phyloP scores from a whole-genome alignment of 2,329 filamentous ascomycete genomes.

The Pyricularia sp. region DNA sequence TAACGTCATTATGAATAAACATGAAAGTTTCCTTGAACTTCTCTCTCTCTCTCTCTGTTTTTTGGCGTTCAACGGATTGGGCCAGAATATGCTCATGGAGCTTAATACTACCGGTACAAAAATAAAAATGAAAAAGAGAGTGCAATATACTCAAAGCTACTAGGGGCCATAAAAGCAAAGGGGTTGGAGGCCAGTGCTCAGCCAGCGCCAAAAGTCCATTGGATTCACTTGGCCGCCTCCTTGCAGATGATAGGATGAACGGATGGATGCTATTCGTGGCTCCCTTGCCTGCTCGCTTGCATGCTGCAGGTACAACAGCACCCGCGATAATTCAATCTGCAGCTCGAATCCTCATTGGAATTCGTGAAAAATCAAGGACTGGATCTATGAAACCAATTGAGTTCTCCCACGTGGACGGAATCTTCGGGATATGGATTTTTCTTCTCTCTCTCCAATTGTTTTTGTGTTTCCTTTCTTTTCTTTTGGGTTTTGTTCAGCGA shows the following conservation, averaged over 20 bases:
- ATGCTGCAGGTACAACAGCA: neutral
- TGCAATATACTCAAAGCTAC: neutral
- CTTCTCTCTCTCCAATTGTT: neutral
- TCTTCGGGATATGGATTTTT: neutral
- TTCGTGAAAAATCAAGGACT: neutral
- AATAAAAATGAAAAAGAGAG: neutral
- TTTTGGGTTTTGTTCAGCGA: neutral
- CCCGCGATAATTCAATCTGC: neutral
- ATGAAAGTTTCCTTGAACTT: neutral
- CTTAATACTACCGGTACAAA: neutral
- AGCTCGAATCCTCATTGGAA: neutral
- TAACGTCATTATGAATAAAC: neutral
- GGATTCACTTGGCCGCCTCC: neutral
- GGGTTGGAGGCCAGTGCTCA: neutral
- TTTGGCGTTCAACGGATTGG: neutral
- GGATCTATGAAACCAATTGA: neutral
- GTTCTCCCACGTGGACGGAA: neutral
- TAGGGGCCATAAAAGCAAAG: neutral
- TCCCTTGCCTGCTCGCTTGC: neutral
- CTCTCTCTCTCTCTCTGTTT: no score
- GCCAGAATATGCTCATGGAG: neutral
- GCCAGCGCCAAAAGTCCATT: neutral
- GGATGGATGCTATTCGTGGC: neutral
- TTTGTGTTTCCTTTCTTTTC: neutral
- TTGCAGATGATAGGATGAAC: neutral